phyloP scores from a whole-genome alignment of 352 stramenopile species.

The Globisporangium carolinianum region DNA sequence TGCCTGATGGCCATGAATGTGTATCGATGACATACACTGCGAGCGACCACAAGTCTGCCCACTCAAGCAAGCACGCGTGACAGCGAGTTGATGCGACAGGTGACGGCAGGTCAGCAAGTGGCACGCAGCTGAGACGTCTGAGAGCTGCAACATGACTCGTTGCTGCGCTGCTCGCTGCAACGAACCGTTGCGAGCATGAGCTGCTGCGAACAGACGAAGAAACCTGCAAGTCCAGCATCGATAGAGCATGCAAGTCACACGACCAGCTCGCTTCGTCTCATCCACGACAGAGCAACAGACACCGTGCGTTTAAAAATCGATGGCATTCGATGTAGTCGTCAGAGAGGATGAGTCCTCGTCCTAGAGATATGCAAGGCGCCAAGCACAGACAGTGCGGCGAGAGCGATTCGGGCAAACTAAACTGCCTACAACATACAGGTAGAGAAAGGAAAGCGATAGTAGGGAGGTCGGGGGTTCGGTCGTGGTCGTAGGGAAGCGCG shows the following conservation, averaged over 20 bases:
- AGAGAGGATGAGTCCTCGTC: conserved; percentile 3
- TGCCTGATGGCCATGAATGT: background rate
- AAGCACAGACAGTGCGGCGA: background rate
- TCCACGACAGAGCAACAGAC: background rate
- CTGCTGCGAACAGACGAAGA: too few species aligned
- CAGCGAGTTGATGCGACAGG: background rate
- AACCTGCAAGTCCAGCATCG: too few species aligned
- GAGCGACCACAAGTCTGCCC: background rate
- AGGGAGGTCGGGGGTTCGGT: background rate
- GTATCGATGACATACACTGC: background rate
- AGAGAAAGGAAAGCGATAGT: background rate
- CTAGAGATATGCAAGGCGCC: conserved; percentile 1
- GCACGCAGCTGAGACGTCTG: background rate
- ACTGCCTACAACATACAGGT: background rate
- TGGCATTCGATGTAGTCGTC: conserved; percentile 8
- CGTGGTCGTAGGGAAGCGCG: background rate
- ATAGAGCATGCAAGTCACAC: background rate
- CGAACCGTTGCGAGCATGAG: too few species aligned
- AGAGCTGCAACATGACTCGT: too few species aligned
- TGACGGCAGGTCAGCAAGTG: background rate
- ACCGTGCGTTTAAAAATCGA: conserved; percentile 9
- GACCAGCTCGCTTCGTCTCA: background rate
- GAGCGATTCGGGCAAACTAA: background rate
- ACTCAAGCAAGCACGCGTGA: background rate
- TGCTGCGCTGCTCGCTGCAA: too few species aligned